These are phyloP conservation scores for Diatrype stigma DNA, from an alignment of 2,329 filamentous ascomycete species.

Conservation along the genomic window DNA sequence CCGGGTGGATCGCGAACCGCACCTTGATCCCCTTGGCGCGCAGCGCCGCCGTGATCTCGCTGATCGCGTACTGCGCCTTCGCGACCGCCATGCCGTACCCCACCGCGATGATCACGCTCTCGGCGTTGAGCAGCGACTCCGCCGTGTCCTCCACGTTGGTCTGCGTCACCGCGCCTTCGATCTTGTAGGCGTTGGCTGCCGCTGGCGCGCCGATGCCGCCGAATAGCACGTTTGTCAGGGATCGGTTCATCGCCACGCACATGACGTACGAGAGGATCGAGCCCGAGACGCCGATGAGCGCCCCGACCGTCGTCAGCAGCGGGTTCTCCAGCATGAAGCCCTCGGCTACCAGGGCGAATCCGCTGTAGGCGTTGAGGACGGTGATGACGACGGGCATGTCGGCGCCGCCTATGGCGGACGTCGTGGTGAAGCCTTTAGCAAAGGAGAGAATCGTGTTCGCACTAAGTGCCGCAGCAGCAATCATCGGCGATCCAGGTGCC, in stretches of 20 bases:
- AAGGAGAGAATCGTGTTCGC: constrained; percentile 77
- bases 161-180: constrained; percentile 74
- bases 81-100: constrained; percentile 94
- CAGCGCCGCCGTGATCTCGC: constrained; percentile 71
- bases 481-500: constrained; percentile 72
- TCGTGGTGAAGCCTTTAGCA: constrained; percentile 82
- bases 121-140: constrained; percentile 68
- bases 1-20: constrained; percentile 85
- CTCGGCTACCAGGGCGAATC: constrained; percentile 85
- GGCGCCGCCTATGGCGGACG: constrained; percentile 83
- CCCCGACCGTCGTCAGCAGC: constrained; percentile 78
- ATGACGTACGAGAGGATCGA: constrained; percentile 84
- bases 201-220: constrained; percentile 72
- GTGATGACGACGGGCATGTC: constrained; percentile 94
- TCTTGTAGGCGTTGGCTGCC: constrained; percentile 62
- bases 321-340: constrained; percentile 90
- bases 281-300: constrained; percentile 82
- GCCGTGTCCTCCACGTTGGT: constrained; percentile 78
- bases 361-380: constrained; percentile 85
- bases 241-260: constrained; percentile 90
- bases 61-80: constrained; percentile 87
- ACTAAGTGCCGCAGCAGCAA: constrained; percentile 73
- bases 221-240: constrained; percentile 83
- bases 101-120: constrained; percentile 84
- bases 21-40: constrained; percentile 75